Evolutionary conservation across 1,284 basidiomycete genomes (phyloP).

Genomic region (Athelia psychrophila): DNA sequence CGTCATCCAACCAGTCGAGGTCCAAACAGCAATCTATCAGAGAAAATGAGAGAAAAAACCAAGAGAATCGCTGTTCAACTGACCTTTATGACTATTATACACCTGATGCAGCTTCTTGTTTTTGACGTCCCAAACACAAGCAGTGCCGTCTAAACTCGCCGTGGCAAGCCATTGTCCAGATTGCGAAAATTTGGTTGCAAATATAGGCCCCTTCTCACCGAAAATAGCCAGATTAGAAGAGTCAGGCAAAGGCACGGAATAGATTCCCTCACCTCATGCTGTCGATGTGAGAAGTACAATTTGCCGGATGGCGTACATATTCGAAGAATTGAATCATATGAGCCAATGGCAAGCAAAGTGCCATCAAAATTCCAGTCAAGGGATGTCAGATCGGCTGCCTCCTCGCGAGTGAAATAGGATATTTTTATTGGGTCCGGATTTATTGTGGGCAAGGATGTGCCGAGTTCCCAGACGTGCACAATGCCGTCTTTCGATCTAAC

Average conservation of each 20-base stretch:
- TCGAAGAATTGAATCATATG: conserved; percentile 69
- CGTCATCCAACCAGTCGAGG: conserved; percentile 75
- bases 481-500: conserved; percentile 73
- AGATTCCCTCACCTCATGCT: conserved; percentile 55
- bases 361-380: conserved; percentile 74
- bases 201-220: conserved; percentile 66
- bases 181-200: conserved; percentile 70
- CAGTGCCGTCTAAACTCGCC: conserved; percentile 71
- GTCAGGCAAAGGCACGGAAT: conserved; percentile 10
- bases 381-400: conserved; percentile 62
- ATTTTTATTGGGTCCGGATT: conserved; percentile 19
- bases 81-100: conserved; percentile 66
- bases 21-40: conserved; percentile 73
- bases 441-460: conserved; percentile 14
- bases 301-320: conserved; percentile 57
- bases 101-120: conserved; percentile 58
- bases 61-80: conserved; percentile 14
- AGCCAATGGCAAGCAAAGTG: conserved; percentile 70
- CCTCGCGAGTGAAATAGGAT: conserved; percentile 7
- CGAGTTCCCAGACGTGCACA: conserved; percentile 72
- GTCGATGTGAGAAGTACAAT: conserved; percentile 54
- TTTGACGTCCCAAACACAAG: conserved; percentile 76
- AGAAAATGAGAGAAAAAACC: conserved; percentile 10
- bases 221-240: conserved; percentile 10
- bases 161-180: conserved; percentile 67